Base-by-base conservation (phyloP, 441 rosid species). In the Pelargonium fulgidum region DNA sequence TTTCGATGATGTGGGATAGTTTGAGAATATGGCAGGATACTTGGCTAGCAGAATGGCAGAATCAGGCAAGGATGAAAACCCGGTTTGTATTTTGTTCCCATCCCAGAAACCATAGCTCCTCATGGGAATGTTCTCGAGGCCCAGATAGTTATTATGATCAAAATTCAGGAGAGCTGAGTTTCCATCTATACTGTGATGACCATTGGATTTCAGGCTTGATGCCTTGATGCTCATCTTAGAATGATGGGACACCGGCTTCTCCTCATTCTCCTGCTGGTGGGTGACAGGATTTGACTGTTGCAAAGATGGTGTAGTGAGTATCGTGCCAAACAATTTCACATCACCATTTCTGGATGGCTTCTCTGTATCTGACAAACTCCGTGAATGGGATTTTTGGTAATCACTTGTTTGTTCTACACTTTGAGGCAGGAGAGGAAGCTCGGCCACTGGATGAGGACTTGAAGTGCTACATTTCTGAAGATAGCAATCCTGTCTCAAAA, bases 101-200 rank as follows among this genome's bases (percentile, higher is more conserved):
- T 90, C 96, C 98, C 98, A 90, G 76, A 79, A 88, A n/a, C 96
- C 89, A 39, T 89, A 87, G 79, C 88, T 83, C 68, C 88, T 83
- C 70, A 78, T 66, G 1, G 96, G 91, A 63, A 81, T 84, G 78
- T 85, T 89, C 75, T 92, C 92, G 26, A 84, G 84, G 44, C 80
- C 82, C 72, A 70, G 66, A 73, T 70, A 77, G 70, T 80, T 82
- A 44, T 71, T 81, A 56, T 56, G 70, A 68, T 89, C 92, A 68
- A 77, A 81, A 77, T 84, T 86, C 72, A 78, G 42, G 36, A 73
- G n/a, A 1, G 86, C 56, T 2, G 78, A 10, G 68, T 69, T 78
- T 14, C 80, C 82, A 65, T 68, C 79, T 3, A 68, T 42, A 45
- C 67, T 71, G 65, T 68, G 82, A 61, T 80, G 85, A 13, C 83